These are phyloP conservation scores for Trichoderma citrinoviride DNA, from an alignment of 2,329 filamentous ascomycete genomes.

Conservation along the genomic window DNA sequence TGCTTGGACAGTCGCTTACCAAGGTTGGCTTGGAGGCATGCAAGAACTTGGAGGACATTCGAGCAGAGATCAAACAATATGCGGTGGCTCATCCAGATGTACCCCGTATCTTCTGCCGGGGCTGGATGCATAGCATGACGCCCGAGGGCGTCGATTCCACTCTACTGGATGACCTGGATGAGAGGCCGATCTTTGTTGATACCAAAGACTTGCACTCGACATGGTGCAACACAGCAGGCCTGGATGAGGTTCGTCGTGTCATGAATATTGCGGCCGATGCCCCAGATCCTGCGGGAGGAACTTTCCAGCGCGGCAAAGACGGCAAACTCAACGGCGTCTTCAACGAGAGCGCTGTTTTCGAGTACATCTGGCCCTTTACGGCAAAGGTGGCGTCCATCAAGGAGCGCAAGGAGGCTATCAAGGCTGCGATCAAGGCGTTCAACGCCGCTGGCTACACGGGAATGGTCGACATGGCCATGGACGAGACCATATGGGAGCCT, in stretches of 20 bases:
- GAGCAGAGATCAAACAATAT: slow-evolving; percentile 44
- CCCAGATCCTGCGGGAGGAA: slow-evolving; percentile 50
- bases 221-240: slow-evolving; percentile 54
- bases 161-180: slow-evolving; percentile 50
- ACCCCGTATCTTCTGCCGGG: slow-evolving; percentile 50
- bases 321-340: slow-evolving; percentile 52
- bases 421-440: slow-evolving; percentile 49
- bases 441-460: slow-evolving; percentile 54
- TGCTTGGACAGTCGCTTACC: slow-evolving; percentile 52
- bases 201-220: slow-evolving; percentile 56
- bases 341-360: slow-evolving; percentile 51
- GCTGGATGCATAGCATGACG: slow-evolving; percentile 55
- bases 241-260: slow-evolving; percentile 41
- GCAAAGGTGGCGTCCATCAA: slow-evolving; percentile 46
- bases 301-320: slow-evolving; percentile 47
- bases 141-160: slow-evolving; percentile 44
- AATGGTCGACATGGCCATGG: slow-evolving; percentile 61
- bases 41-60: slow-evolving; percentile 49
- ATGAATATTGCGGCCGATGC: slow-evolving; percentile 44
- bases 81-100: slow-evolving; percentile 47
- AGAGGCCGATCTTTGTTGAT: slow-evolving; percentile 55
- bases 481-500: slow-evolving; percentile 54
- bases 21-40: slow-evolving; percentile 51
- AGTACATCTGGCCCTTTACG: slow-evolving; percentile 55
- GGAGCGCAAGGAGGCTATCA: slow-evolving; percentile 48